Base-by-base conservation (phyloP, 768 basidiomycete genomes). In the Phaeotremella skinneri region DNA sequence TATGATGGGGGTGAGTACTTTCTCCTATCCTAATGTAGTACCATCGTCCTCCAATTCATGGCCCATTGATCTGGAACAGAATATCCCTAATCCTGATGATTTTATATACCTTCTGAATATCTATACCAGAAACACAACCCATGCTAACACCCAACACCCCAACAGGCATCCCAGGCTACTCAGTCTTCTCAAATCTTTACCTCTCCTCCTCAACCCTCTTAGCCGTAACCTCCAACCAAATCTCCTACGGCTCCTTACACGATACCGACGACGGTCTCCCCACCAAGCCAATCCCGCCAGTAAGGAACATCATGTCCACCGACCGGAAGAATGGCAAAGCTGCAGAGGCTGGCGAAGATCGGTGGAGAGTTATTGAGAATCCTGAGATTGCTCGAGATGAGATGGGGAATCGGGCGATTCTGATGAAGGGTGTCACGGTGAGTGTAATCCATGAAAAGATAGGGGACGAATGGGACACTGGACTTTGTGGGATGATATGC, bases 341-440 rank as follows among this genome's bases (percentile, higher is more conserved):
- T 37, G 4, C 32, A 7, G 55, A 49, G 1, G 69, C 69, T 3
- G 66, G 57, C 20, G 69, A 71, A 43, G 66, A 68, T 37, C 49
- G 63, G 27, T 71, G 66, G 66, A 67, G 62, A 45, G 57, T 68
- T 7, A 52, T 63, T 3, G 62, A 56, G 14, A 48, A 61, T 27
- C 50, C 50, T 31, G 61, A 59, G 27, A 20, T 45, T 7, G 64
- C 56, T 2, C 55, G 64, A 21, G 62, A 59, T 6, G 69, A 71
- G 59, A 26, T 67, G 55, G 62, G 66, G 43, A 45, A 56, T 25
- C 61, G 62, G 48, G 69, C 55, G 4, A 53, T 63, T 23, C 45
- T 53, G 26, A 54, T 71, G n/a, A 52, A 55, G 11, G 69, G 69
- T n/a, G 62, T 63, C 11, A 71, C 69, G 11, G 69, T 70, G 51